Evolutionary conservation across 352 stramenopile genomes (phyloP).

Genomic region (Phytophthora sansomeana): DNA sequence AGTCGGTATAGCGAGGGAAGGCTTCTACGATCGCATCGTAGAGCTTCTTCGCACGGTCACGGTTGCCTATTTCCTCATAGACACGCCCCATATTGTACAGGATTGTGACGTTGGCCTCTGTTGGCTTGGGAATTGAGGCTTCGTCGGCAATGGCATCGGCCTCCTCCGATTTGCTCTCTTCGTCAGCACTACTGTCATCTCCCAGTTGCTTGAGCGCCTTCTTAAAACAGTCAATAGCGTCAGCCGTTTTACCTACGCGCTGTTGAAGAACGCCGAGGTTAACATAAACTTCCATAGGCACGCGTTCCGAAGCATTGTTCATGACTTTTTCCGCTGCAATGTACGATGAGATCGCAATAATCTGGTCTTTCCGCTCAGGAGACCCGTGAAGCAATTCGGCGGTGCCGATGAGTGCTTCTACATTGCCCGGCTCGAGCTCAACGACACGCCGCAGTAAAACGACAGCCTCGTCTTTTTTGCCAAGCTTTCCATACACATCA

Average conservation of each 20-base stretch:
- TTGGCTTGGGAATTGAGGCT: conserved; percentile 53
- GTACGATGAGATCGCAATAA: conserved; percentile 91
- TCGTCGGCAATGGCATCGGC: conserved; percentile 47
- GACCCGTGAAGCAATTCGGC: conserved; percentile 83
- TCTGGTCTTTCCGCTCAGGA: conserved; percentile 87
- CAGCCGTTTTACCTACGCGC: conserved; percentile 86
- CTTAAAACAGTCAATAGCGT: conserved; percentile 94
- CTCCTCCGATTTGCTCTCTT: conserved; percentile 50
- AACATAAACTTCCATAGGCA: conserved; percentile 87
- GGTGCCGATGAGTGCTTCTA: conserved; percentile 85
- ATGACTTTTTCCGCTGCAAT: conserved; percentile 90
- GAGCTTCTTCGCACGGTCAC: conserved; percentile 90
- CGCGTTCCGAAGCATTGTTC: conserved; percentile 79
- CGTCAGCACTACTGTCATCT: conserved; percentile 39
- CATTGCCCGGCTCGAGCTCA: conserved; percentile 86
- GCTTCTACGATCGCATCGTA: conserved; percentile 94
- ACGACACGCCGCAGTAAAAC: conserved; percentile 83
- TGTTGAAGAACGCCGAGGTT: conserved; percentile 88
- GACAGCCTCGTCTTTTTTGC: conserved; percentile 85
- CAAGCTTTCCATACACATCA: conserved; percentile 84
- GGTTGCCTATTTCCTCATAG: conserved; percentile 94
- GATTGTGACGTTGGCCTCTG: conserved; percentile 91
- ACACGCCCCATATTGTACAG: conserved; percentile 97
- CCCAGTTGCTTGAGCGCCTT: conserved; percentile 72
- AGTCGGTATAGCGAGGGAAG: conserved; percentile 96